Evolutionary conservation across 106 monocot genomes (phyloP).

Genomic region (Phalaenopsis equestris): DNA sequence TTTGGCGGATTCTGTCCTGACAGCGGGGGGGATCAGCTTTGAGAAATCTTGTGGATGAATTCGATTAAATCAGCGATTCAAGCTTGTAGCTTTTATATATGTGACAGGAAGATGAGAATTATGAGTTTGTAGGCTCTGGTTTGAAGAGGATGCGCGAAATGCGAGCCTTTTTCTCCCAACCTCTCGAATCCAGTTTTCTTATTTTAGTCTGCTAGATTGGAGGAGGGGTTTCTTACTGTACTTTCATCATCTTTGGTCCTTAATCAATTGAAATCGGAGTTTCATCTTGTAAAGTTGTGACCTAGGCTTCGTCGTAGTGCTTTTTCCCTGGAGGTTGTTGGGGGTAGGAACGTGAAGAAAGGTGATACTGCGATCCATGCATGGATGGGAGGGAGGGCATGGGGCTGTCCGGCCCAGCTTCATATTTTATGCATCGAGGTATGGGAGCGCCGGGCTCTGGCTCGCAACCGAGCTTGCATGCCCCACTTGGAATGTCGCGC

Average conservation of each 20-base stretch:
- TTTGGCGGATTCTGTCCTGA: not conserved
- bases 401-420: constrained; percentile 10
- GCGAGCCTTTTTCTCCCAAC: constrained; percentile 1
- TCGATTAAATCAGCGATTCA: not conserved
- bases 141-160: constrained; percentile 1
- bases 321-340: not conserved
- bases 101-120: not conserved
- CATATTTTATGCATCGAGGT: constrained; percentile 9
- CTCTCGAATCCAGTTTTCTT: not conserved
- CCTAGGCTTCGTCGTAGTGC: not conserved
- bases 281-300: not conserved
- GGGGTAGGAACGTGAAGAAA: not conserved
- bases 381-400: constrained; percentile 13
- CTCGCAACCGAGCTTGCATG: constrained; percentile 1
- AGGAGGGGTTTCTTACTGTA: not conserved
- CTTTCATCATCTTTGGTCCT: not conserved
- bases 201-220: not conserved
- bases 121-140: not conserved
- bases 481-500: constrained; percentile 1
- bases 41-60: not conserved
- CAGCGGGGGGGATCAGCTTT: not conserved
- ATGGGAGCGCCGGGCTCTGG: constrained; percentile 6
- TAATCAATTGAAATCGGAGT: not conserved
- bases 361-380: constrained; percentile 4
- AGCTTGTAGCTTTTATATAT: not conserved